Percentiles rank a stretch among this genome's conserved stretches.
Conservation (phyloP, 192 early-diverging fungal genomes). For the Coemansia biformis region DNA sequence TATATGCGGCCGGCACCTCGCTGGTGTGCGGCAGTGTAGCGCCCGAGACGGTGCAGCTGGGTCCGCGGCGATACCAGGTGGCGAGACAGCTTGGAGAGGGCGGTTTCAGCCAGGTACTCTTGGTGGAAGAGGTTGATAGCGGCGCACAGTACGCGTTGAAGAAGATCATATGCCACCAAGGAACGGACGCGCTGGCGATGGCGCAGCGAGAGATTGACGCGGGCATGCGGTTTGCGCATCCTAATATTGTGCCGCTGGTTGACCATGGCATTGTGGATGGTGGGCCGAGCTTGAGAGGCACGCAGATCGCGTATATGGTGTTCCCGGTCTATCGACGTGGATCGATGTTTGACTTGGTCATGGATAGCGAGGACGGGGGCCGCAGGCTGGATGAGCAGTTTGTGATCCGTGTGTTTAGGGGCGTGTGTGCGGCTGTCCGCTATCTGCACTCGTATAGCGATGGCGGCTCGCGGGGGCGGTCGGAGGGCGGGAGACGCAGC, state of each 20-base stretch:
- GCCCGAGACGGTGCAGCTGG: conserved; percentile 47
- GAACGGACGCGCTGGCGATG: conserved; percentile 54
- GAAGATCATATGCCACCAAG: conserved; percentile 60
- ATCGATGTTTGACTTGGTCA: conserved; percentile 55
- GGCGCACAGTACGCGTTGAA: conserved; percentile 58
- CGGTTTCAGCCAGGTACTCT: conserved; percentile 66
- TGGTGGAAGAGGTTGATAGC: conserved; percentile 54
- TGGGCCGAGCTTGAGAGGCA: conserved; percentile 5
- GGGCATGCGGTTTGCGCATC: conserved; percentile 59
- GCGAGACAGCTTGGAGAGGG: conserved; percentile 64
- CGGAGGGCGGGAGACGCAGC: no score
- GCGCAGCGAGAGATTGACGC: conserved; percentile 67
- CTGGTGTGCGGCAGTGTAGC: conserved; percentile 39
- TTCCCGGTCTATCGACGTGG: conserved; percentile 61
- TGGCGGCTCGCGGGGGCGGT: no score
- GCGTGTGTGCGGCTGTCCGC: conserved; percentile 56
- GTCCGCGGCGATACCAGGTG: conserved; percentile 55
- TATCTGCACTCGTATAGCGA: conserved; percentile 54
- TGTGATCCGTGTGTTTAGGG: conserved; percentile 55
- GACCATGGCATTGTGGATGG: conserved; percentile 16
- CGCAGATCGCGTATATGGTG: conserved; percentile 61
- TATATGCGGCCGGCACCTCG: not conserved
- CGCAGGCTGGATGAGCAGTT: conserved; percentile 54
- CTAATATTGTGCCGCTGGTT: conserved; percentile 56
- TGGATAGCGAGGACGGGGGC: conserved; percentile 48